Conservation (phyloP, 306 rosid species). For the Ziziphus jujuba region DNA sequence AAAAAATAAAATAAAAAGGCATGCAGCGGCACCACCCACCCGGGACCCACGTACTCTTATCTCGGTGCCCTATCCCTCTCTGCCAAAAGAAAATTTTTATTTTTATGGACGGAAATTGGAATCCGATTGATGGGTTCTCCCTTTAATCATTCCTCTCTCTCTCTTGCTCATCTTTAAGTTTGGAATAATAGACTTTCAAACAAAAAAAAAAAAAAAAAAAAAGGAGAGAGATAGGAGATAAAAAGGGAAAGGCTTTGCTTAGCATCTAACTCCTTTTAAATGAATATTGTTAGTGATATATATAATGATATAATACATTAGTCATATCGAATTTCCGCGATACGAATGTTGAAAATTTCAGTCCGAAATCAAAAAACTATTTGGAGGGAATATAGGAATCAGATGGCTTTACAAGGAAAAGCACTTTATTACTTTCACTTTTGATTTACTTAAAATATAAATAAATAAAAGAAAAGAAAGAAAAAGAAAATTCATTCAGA, state of each 20-base stretch:
- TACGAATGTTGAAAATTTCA: constrained; percentile 71
- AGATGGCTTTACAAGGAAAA: constrained; percentile 34
- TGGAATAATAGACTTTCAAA: constrained; percentile 16
- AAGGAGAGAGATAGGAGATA: constrained; percentile 9
- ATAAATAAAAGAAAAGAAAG: too few species aligned
- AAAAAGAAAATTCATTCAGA: constrained; percentile 22
- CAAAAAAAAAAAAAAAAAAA: too few species aligned
- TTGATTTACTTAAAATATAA: constrained; percentile 39
- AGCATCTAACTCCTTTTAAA: constrained; percentile 36
- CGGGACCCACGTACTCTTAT: constrained; percentile 61
- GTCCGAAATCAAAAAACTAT: constrained; percentile 36
- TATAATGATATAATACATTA: constrained; percentile 27
- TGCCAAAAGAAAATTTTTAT: constrained; percentile 40
- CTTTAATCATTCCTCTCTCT: constrained; percentile 65
- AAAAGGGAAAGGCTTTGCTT: constrained; percentile 19
- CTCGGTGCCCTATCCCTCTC: constrained; percentile 71
- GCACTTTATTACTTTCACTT: constrained; percentile 37
- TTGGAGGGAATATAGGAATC: constrained; percentile 62
- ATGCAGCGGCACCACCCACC: constrained; percentile 21
- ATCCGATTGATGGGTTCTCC: constrained; percentile 72
- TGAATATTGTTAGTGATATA: constrained; percentile 23
- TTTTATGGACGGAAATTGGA: constrained; percentile 72
- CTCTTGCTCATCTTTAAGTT: constrained; percentile 30
- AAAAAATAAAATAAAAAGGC: too few species aligned
- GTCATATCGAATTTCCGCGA: constrained; percentile 61